Conservation (phyloP, 768 basidiomycete genomes). For the Collybia nuda region DNA sequence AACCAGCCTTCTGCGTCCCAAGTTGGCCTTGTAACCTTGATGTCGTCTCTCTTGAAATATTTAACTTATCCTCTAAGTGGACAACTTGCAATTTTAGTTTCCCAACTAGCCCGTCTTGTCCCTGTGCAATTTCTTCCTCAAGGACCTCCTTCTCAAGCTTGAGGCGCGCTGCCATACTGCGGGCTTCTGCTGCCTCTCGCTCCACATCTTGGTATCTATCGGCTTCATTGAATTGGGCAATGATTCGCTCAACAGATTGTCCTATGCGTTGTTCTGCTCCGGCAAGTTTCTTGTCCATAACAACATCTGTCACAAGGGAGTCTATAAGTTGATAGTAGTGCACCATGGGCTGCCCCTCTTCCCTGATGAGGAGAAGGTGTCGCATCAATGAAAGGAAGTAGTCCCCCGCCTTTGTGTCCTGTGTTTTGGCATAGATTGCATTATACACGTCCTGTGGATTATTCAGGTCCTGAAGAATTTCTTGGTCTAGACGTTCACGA, state of each 20-base stretch:
- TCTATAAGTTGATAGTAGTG: constrained; percentile 93
- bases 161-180: constrained; percentile 59
- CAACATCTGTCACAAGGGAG: constrained; percentile 84
- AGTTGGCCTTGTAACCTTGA: constrained; percentile 75
- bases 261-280: constrained; percentile 86
- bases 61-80: constrained; percentile 75
- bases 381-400: constrained; percentile 94
- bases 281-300: constrained; percentile 86
- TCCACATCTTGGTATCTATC: constrained; percentile 80
- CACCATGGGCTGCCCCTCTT: constrained; percentile 80
- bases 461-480: constrained; percentile 72
- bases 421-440: constrained; percentile 74
- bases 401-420: constrained; percentile 74
- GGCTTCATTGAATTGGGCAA: constrained; percentile 87
- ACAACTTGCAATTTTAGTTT: constrained; percentile 70
- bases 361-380: constrained; percentile 86
- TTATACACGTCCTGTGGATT: constrained; percentile 87
- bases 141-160: constrained; percentile 82
- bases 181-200: constrained; percentile 71
- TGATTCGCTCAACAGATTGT: constrained; percentile 84
- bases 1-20: constrained; percentile 71
- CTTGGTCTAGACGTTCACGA: constrained; percentile 72
- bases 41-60: constrained; percentile 76
- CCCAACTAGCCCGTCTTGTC: constrained; percentile 83
- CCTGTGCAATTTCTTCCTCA: constrained; percentile 79